Conservation (phyloP, 1,284 basidiomycete genomes). For the Puccinia horiana region DNA sequence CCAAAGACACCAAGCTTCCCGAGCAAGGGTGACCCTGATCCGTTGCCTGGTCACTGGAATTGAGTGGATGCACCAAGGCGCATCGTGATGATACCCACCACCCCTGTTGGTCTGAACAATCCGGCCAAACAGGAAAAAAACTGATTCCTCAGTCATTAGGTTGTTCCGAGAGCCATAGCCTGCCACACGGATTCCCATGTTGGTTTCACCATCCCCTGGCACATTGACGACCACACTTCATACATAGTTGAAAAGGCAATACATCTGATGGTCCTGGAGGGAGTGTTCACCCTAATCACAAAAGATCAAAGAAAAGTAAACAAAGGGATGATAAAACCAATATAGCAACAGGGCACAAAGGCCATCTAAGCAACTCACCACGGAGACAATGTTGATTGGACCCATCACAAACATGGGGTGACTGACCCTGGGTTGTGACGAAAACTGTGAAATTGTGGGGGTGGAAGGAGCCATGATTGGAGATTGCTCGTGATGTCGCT, state of each 20-base stretch:
- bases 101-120: neutral
- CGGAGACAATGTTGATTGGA: neutral
- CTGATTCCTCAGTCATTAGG: neutral
- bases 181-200: neutral
- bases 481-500: too few species aligned
- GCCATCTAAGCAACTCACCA: too few species aligned
- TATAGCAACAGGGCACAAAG: too few species aligned
- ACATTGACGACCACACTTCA: neutral
- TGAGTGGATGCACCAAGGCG: neutral
- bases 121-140: neutral
- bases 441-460: too few species aligned
- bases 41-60: neutral
- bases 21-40: neutral
- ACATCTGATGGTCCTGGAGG: neutral
- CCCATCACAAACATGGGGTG: neutral
- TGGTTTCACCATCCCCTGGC: neutral
- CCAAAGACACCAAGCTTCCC: neutral
- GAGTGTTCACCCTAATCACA: neutral
- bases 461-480: too few species aligned
- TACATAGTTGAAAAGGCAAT: neutral
- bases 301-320: neutral
- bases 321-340: too few species aligned
- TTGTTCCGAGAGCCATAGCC: neutral
- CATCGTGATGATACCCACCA: neutral
- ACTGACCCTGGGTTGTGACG: slow-evolving; percentile 3